These are phyloP conservation scores for Stevia rebaudiana DNA, from an alignment of 140 eudicot species.

Conservation along the genomic window DNA sequence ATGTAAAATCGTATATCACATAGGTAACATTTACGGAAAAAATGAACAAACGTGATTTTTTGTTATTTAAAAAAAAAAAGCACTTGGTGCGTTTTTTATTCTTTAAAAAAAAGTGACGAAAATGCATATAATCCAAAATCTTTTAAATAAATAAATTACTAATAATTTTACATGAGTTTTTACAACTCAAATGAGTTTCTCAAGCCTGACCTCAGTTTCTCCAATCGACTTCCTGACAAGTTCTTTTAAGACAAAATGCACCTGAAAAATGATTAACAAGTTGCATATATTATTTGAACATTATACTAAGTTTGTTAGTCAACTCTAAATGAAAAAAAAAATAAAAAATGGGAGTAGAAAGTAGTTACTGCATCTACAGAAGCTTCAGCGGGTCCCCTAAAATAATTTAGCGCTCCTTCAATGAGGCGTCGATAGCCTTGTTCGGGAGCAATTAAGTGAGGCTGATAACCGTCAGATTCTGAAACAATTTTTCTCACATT, in stretches of 20 bases:
- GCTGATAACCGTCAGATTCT: conserved; percentile 98
- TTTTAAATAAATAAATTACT: too few species aligned
- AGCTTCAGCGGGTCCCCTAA: conserved; percentile 96
- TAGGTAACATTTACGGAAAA: too few species aligned
- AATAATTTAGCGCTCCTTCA: conserved; percentile 70
- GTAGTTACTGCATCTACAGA: conserved; percentile 87
- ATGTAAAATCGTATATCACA: too few species aligned
- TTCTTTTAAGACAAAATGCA: conserved; percentile 87
- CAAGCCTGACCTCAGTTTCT: conserved; percentile 74
- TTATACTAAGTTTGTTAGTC: conserved; percentile 3
- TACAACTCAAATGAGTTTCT: background rate
- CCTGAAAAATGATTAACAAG: conserved; percentile 46
- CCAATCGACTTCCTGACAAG: conserved; percentile 93
- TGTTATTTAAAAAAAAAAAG: too few species aligned
- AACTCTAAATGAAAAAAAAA: background rate
- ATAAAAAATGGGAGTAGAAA: background rate
- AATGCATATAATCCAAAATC: too few species aligned
- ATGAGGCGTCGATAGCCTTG: conserved; percentile 93
- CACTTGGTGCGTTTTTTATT: too few species aligned
- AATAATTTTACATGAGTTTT: too few species aligned
- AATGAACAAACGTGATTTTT: too few species aligned
- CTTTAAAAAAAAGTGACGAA: too few species aligned
- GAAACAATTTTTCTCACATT: conserved; percentile 84
- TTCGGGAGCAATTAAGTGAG: conserved; percentile 97
- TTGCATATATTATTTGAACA: conserved; percentile 1